phyloP scores from a whole-genome alignment of 202 grass and related monocot species.

The Elaeis oleifera region DNA sequence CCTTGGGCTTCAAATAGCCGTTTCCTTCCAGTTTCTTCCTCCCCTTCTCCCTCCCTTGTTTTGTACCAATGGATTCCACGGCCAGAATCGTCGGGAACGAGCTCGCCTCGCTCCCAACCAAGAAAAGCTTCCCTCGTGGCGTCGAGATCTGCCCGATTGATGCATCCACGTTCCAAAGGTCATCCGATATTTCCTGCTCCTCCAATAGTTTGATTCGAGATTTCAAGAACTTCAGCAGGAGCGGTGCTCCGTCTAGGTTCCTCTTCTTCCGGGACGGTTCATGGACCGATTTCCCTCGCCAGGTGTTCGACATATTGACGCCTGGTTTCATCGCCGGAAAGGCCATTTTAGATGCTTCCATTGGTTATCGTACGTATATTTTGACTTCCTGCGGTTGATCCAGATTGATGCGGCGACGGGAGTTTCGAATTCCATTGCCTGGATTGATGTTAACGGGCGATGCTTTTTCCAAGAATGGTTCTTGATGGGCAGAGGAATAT shows the following conservation, averaged over 20 bases:
- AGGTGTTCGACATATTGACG: not conserved
- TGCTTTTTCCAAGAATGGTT: slow-evolving; percentile 28
- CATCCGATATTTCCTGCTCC: not conserved
- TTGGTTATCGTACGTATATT: not conserved
- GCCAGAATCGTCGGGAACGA: too few species aligned
- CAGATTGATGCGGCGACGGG: slow-evolving; percentile 4
- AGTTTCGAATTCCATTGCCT: not conserved
- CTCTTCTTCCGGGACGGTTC: not conserved
- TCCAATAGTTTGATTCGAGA: not conserved
- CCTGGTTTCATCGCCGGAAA: slow-evolving; percentile 1
- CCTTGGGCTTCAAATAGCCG: not conserved
- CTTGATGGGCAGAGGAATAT: slow-evolving; percentile 10
- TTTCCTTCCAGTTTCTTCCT: not conserved
- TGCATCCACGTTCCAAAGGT: not conserved
- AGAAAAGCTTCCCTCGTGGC: not conserved
- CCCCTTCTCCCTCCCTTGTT: too few species aligned
- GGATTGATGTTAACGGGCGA: slow-evolving; percentile 1
- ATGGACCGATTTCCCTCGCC: not conserved
- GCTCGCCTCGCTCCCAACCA: too few species aligned
- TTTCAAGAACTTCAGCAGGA: not conserved
- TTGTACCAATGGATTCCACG: too few species aligned
- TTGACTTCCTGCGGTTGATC: slow-evolving; percentile 7
- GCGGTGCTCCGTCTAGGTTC: not conserved
- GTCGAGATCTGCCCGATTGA: slow-evolving; percentile 1
- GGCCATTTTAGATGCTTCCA: not conserved